Evolutionary conservation across 208 protist species (phyloP).

Genomic region (Leptomonas seymouri): DNA sequence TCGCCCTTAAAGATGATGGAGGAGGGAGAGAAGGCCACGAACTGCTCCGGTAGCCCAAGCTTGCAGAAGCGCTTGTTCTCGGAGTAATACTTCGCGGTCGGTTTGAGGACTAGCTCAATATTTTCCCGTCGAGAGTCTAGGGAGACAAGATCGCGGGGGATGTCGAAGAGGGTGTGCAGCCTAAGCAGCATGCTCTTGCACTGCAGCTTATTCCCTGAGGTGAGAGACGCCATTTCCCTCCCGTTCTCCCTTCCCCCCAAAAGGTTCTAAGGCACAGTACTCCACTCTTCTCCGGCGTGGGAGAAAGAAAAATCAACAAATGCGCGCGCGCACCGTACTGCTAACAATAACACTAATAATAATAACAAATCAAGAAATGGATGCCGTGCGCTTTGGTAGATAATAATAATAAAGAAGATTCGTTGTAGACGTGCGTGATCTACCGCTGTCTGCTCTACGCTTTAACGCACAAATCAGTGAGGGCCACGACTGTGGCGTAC

Average conservation of each 20-base stretch:
- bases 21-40: constrained; percentile 46
- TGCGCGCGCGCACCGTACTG: too few relatives aligned
- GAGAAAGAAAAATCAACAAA: too few relatives aligned
- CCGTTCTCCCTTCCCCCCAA: neutral
- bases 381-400: too few relatives aligned
- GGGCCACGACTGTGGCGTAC: too few relatives aligned
- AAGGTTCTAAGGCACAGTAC: too few relatives aligned
- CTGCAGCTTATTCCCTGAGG: constrained; percentile 24
- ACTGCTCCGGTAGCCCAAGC: constrained; percentile 46
- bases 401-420: too few relatives aligned
- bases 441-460: too few relatives aligned
- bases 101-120: constrained; percentile 57
- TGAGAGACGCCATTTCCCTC: constrained; percentile 13
- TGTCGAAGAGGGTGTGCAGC: constrained; percentile 60
- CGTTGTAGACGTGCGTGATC: too few relatives aligned
- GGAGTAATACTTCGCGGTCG: constrained; percentile 63
- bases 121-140: constrained; percentile 39
- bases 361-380: too few relatives aligned
- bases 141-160: constrained; percentile 62
- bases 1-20: constrained; percentile 49
- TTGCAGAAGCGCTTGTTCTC: constrained; percentile 45
- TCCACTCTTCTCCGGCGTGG: too few relatives aligned
- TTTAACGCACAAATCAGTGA: too few relatives aligned
- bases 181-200: constrained; percentile 45
- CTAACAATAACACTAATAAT: too few relatives aligned